Evolutionary conservation across 1,284 basidiomycete species (phyloP).

Genomic region (Puccinia brachypodii): DNA sequence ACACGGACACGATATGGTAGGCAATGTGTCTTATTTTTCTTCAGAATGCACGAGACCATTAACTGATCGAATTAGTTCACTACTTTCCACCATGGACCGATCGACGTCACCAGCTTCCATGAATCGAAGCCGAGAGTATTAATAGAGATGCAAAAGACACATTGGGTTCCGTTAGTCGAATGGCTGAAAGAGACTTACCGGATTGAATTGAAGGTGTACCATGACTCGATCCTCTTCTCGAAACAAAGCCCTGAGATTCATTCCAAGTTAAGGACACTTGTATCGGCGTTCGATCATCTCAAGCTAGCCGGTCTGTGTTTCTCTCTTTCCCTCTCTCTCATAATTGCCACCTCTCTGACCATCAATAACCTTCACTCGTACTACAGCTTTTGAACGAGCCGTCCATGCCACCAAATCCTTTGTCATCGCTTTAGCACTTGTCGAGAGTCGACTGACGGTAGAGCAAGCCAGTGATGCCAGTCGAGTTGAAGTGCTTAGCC

Average conservation of each 20-base stretch:
- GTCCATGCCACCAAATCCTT: constrained; percentile 90
- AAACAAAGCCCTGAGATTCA: constrained; percentile 70
- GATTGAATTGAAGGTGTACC: constrained; percentile 65
- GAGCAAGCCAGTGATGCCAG: constrained; percentile 82
- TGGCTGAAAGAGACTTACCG: constrained; percentile 73
- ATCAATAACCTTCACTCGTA: background rate
- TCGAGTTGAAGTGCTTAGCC: constrained; percentile 89
- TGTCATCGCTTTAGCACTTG: constrained; percentile 79
- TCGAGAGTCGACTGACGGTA: constrained; percentile 71
- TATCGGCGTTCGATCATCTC: constrained; percentile 73
- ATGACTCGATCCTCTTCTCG: constrained; percentile 68
- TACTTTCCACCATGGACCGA: no score
- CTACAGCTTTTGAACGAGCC: constrained; percentile 81
- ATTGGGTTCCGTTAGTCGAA: constrained; percentile 84
- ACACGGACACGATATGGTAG: constrained; percentile 94
- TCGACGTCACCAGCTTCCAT: constrained; percentile 67
- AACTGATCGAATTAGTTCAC: no score
- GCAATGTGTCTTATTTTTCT: constrained; percentile 51
- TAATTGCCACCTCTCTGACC: background rate
- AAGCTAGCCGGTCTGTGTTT: constrained; percentile 67
- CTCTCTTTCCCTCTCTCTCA: background rate
- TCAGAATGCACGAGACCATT: background rate
- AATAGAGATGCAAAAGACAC: constrained; percentile 74
- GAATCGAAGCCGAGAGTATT: constrained; percentile 73
- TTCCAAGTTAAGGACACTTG: constrained; percentile 64